These are phyloP conservation scores for Tulasnella calospora DNA, from an alignment of 768 basidiomycete genomes.

Conservation along the genomic window DNA sequence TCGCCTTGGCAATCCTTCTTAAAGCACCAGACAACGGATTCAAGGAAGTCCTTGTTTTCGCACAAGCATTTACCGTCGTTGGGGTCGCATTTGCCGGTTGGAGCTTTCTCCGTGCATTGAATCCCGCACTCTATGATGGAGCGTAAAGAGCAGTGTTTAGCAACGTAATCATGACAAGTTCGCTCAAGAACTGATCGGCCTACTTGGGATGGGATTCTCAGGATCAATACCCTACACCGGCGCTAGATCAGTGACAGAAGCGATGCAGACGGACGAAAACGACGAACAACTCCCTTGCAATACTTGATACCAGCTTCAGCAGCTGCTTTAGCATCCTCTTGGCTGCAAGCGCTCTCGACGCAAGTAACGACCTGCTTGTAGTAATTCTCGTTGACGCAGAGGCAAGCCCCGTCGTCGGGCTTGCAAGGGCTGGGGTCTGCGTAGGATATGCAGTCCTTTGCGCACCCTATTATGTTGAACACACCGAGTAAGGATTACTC, in stretches of 20 bases:
- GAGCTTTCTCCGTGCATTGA: too few relatives aligned
- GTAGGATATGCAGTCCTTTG: not conserved
- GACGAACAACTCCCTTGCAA: not conserved
- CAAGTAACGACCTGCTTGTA: not conserved
- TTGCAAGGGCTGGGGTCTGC: not conserved
- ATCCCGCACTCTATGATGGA: too few relatives aligned
- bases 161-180: too few relatives aligned
- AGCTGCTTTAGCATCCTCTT: not conserved
- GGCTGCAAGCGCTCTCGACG: not conserved
- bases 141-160: too few relatives aligned
- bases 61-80: not conserved
- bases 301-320: not conserved
- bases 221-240: not conserved
- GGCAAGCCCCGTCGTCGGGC: not conserved
- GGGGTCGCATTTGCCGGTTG: too few relatives aligned
- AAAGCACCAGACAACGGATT: not conserved
- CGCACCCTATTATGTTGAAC: not conserved
- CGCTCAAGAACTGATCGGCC: not conserved
- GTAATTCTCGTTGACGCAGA: not conserved
- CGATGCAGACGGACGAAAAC: not conserved
- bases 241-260: not conserved
- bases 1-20: not conserved
- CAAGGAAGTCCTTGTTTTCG: not conserved
- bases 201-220: too few relatives aligned
- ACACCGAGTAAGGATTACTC: not conserved